These are phyloP conservation scores for Apiospora phragmitis DNA, from an alignment of 2,329 filamentous ascomycete species.

Conservation along the genomic window DNA sequence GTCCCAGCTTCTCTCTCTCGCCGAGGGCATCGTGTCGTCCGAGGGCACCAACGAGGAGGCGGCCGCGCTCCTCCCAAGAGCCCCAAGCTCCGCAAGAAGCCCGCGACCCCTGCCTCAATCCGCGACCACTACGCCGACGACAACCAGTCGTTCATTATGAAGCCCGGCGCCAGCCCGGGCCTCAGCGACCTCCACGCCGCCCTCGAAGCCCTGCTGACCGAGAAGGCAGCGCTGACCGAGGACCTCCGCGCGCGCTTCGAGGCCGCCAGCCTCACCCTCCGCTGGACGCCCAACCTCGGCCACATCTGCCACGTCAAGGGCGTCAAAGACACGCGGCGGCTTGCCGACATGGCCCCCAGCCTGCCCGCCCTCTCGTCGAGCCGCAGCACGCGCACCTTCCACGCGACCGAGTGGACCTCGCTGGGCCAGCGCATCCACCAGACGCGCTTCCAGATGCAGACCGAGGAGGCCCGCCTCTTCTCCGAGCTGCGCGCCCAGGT, in stretches of 20 bases:
- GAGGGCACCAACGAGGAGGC: conserved; percentile 64
- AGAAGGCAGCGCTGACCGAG: conserved; percentile 62
- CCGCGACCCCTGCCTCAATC: conserved; percentile 43
- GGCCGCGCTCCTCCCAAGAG: conserved; percentile 54
- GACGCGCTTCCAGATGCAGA: conserved; percentile 72
- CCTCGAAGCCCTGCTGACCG: conserved; percentile 58
- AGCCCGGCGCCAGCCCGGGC: conserved; percentile 63
- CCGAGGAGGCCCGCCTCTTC: conserved; percentile 83
- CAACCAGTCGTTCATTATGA: conserved; percentile 65
- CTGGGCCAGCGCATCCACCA: conserved; percentile 81
- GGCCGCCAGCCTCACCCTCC: conserved; percentile 70
- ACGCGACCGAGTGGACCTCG: conserved; percentile 79
- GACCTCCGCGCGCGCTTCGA: conserved; percentile 61
- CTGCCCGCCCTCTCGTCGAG: conserved; percentile 70
- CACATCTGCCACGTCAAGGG: conserved; percentile 91
- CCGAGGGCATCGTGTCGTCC: conserved; percentile 67
- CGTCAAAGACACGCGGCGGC: conserved; percentile 57
- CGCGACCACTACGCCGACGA: conserved; percentile 61
- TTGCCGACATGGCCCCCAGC: conserved; percentile 30
- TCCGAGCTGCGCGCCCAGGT: conserved; percentile 72
- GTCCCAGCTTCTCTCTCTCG: conserved; percentile 69
- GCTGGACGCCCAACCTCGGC: conserved; percentile 83
- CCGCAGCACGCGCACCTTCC: conserved; percentile 82
- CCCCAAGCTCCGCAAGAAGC: conserved; percentile 39
- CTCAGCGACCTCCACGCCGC: conserved; percentile 68